Evolutionary conservation across 495 filamentous ascomycete genomes (phyloP).

Genomic region (Amniculicola lignicola): DNA sequence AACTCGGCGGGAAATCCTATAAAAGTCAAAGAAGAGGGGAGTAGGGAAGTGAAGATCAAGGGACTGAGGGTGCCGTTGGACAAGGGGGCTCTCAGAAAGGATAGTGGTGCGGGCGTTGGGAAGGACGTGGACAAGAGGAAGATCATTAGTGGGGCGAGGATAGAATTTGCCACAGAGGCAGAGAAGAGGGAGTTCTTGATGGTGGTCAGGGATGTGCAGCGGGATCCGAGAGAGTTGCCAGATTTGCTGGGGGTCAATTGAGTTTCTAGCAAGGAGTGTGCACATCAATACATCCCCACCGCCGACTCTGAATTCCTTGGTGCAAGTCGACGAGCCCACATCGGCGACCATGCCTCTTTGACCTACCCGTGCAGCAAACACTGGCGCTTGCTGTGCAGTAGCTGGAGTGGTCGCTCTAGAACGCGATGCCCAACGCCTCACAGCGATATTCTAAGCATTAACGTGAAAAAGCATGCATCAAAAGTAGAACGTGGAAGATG

Average conservation of each 20-base stretch:
- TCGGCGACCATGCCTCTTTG: too few relatives aligned
- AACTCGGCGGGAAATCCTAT: constrained; percentile 35
- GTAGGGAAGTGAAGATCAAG: constrained; percentile 38
- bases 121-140: constrained; percentile 17
- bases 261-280: too few relatives aligned
- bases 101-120: constrained; percentile 10
- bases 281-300: too few relatives aligned
- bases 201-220: constrained; percentile 35
- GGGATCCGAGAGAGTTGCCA: constrained; percentile 33
- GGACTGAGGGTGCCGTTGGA: constrained; percentile 39
- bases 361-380: too few relatives aligned
- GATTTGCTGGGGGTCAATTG: constrained; percentile 33
- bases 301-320: too few relatives aligned
- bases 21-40: constrained; percentile 38
- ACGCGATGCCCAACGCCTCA: too few relatives aligned
- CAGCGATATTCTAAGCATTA: too few relatives aligned
- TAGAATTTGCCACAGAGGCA: constrained; percentile 40
- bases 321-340: too few relatives aligned
- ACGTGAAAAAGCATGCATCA: too few relatives aligned
- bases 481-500: too few relatives aligned
- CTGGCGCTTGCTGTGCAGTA: too few relatives aligned
- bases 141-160: constrained; percentile 32
- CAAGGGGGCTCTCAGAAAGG: constrained; percentile 13
- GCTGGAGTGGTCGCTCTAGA: too few relatives aligned
- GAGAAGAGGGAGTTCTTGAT: constrained; percentile 38